Percentiles rank a stretch among this genome's conserved stretches.
phyloP scores from a whole-genome alignment of 768 basidiomycete genomes.

The Rhizopogon roseolus region DNA sequence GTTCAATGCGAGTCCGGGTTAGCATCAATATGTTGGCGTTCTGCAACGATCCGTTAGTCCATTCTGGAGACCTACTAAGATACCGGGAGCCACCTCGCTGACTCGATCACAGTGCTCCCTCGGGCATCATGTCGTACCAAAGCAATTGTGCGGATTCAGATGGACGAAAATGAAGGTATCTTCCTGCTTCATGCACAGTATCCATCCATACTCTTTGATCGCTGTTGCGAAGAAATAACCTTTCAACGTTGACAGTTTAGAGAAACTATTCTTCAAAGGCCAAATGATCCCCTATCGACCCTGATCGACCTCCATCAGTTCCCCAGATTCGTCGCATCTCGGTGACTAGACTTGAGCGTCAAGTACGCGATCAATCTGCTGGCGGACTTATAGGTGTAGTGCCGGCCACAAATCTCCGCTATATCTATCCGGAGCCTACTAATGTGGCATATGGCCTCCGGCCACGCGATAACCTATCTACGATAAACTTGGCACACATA shows the following conservation, averaged over 20 bases:
- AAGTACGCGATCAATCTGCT: not conserved
- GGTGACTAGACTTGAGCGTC: not conserved
- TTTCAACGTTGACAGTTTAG: constrained; percentile 1
- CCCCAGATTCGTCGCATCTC: constrained; percentile 1
- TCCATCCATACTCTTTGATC: not conserved
- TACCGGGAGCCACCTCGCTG: constrained; percentile 10
- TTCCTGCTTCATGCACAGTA: not conserved
- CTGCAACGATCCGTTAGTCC: not conserved
- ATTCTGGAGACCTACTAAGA: constrained; percentile 13
- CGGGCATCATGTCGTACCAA: not conserved
- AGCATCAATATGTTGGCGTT: not conserved
- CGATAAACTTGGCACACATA: not conserved
- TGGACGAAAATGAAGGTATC: not conserved
- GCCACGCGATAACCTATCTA: not conserved
- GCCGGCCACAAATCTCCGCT: constrained; percentile 1
- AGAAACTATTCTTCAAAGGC: not conserved
- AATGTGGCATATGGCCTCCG: not conserved
- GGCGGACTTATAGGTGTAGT: not conserved
- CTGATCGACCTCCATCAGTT: constrained; percentile 1
- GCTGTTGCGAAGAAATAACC: not conserved
- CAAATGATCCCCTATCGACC: constrained; percentile 1
- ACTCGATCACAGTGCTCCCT: constrained; percentile 7
- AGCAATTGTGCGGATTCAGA: not conserved
- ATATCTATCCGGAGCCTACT: not conserved
- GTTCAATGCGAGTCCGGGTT: not conserved